Conservation (phyloP, 2,329 filamentous ascomycete genomes). For the Juglanconis sp. region DNA sequence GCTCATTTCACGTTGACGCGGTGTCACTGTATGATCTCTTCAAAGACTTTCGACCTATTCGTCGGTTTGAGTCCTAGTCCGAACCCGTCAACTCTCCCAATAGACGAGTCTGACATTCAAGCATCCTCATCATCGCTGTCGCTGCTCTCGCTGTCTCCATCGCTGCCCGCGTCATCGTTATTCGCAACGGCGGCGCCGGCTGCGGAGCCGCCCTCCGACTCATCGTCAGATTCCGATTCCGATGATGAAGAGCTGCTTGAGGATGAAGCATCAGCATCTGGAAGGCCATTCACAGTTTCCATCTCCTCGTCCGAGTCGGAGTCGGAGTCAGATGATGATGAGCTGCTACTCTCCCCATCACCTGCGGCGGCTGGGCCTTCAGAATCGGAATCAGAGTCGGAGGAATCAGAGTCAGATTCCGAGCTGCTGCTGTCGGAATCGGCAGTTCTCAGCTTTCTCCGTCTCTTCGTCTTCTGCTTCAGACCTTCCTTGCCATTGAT, state of each 20-base stretch:
- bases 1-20: background rate
- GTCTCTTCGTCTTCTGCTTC: constrained; percentile 44
- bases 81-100: background rate
- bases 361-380: constrained; percentile 24
- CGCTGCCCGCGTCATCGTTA: constrained; percentile 17
- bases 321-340: constrained; percentile 32
- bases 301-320: constrained; percentile 31
- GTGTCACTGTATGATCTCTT: background rate
- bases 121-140: constrained; percentile 22
- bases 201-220: constrained; percentile 2
- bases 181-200: constrained; percentile 13
- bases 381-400: constrained; percentile 26
- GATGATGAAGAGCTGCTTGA: constrained; percentile 27
- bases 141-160: constrained; percentile 20
- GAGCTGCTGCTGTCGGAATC: constrained; percentile 40
- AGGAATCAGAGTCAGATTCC: constrained; percentile 27
- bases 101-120: background rate
- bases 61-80: background rate
- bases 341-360: constrained; percentile 31
- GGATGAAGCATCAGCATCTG: constrained; percentile 19
- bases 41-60: background rate
- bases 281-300: constrained; percentile 13
- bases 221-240: constrained; percentile 19
- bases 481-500: constrained; percentile 38
- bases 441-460: constrained; percentile 49